Evolutionary conservation across 495 filamentous ascomycete species (phyloP).

Genomic region (Talaromyces adpressus): DNA sequence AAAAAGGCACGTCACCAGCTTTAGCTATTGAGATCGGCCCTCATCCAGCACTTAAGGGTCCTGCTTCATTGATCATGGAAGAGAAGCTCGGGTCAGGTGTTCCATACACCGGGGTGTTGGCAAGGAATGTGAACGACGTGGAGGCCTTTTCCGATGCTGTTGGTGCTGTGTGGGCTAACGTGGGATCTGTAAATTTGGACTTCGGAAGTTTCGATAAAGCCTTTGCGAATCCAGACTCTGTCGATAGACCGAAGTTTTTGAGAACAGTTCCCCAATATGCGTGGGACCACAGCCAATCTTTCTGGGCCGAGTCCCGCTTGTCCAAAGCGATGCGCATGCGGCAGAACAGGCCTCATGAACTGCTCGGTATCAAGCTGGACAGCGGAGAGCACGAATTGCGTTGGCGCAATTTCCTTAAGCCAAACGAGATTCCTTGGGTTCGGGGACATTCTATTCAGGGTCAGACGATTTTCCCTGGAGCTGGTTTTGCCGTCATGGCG

Average conservation of each 20-base stretch:
- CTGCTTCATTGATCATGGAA: constrained; percentile 34
- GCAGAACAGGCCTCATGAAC: not conserved
- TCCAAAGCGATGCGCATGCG: not conserved
- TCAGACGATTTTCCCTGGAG: constrained; percentile 17
- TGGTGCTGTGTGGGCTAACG: constrained; percentile 42
- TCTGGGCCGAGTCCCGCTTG: not conserved
- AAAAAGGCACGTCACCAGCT: constrained; percentile 21
- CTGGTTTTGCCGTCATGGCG: constrained; percentile 18
- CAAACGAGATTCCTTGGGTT: constrained; percentile 14
- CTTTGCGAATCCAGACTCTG: not conserved
- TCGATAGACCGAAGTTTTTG: not conserved
- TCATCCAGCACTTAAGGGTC: constrained; percentile 45
- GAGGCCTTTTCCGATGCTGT: constrained; percentile 39
- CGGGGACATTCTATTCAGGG: constrained; percentile 16
- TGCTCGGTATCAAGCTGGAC: not conserved
- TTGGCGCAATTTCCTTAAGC: constrained; percentile 17
- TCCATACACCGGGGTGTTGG: not conserved
- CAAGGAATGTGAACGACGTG: not conserved
- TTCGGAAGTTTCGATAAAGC: constrained; percentile 15
- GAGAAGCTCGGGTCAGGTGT: constrained; percentile 5
- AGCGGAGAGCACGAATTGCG: constrained; percentile 14
- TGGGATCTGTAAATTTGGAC: constrained; percentile 16
- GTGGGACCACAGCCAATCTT: not conserved
- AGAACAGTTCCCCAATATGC: not conserved
- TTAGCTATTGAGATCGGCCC: constrained; percentile 50